A percentile compares a stretch with the other conserved stretches of the same genome.
phyloP scores from a whole-genome alignment of 225 moss, liverwort and hornwort genomes.

The Ulota crispa region DNA sequence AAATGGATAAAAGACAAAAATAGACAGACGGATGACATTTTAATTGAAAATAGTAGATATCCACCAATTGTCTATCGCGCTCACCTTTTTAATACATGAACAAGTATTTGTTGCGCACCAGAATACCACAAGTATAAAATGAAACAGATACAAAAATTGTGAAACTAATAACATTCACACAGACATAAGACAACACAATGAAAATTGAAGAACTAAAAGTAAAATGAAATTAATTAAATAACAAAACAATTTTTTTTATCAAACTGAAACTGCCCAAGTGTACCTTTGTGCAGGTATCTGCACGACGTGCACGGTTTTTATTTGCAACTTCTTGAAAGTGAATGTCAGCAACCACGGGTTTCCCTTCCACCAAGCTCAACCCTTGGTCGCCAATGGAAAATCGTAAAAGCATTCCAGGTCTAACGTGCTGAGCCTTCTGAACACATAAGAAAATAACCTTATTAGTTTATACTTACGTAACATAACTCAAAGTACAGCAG shows the following conservation, averaged over 20 bases:
- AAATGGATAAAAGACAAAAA: conserved; percentile 1
- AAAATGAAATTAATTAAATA: not conserved
- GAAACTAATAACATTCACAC: conserved; percentile 8
- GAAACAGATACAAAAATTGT: not conserved
- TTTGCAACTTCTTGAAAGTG: conserved; percentile 84
- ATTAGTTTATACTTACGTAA: not conserved
- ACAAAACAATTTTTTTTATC: not conserved
- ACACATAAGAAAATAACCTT: conserved; percentile 4
- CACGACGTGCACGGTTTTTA: conserved; percentile 66
- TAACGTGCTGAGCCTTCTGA: conserved; percentile 69
- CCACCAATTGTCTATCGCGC: not conserved
- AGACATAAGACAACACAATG: not conserved
- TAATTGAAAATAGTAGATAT: not conserved
- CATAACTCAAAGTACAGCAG: not conserved
- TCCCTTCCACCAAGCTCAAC: conserved; percentile 76
- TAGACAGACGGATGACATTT: not conserved
- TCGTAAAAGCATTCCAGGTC: conserved; percentile 78
- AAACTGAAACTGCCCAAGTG: not conserved
- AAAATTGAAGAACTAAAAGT: not conserved
- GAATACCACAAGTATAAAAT: not conserved
- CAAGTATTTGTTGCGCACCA: not conserved
- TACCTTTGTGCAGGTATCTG: conserved; percentile 97
- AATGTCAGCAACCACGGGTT: conserved; percentile 79
- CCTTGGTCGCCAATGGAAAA: conserved; percentile 90
- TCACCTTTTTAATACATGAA: not conserved